Evolutionary conservation across 305 asterid species (phyloP), one percentile per base, ranked within the genome.

Genomic region (Fraxinus sp.): DNA sequence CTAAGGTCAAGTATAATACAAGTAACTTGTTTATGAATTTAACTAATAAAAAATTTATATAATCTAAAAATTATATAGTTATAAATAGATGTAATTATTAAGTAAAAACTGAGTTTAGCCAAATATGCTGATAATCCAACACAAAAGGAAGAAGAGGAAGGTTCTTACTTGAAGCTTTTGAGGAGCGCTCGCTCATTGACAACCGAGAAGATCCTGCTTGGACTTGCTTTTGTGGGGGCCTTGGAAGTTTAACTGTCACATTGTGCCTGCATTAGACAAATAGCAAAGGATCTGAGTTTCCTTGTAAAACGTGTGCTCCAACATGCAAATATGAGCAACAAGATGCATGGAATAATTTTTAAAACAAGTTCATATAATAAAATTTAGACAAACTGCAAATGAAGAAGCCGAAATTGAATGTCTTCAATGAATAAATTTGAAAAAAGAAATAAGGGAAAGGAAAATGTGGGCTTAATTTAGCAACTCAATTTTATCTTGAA

Each of bases 121-220:
- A 55, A 55, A 18, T 55, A 74, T n/a, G 26, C 20, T 8, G 73
- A 24, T 20, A 18, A 73, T 22, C n/a, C 13, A 8, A 33, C 28
- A 68, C 57, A 71, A 52, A 46, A 24, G 70, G 32, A 73, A 20
- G 24, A 43, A 68, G 49, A 16, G 1, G 82, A 75, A 85, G 49
- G 76, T 62, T 39, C 85, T 18, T 93, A 95, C 99, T 89, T 80
- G 93, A 86, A 74, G 86, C 77, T 90, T 86, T 91, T 9, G 97
- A 87, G 79, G 92, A 79, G 89, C 92, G 92, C 82, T 88, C 93
- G 88, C 86, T 84, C 72, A 88, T 73, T 62, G 94, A 83, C 82
- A 59, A 57, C 46, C 83, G 89, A 76, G 95, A 89, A 83, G 94
- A 76, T 86, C 93, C 93, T 77, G 89, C 75, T 62, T 70, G 91